These are phyloP conservation scores for Herpetomonas tarakana DNA, from an alignment of 208 protist species.

Conservation along the genomic window DNA sequence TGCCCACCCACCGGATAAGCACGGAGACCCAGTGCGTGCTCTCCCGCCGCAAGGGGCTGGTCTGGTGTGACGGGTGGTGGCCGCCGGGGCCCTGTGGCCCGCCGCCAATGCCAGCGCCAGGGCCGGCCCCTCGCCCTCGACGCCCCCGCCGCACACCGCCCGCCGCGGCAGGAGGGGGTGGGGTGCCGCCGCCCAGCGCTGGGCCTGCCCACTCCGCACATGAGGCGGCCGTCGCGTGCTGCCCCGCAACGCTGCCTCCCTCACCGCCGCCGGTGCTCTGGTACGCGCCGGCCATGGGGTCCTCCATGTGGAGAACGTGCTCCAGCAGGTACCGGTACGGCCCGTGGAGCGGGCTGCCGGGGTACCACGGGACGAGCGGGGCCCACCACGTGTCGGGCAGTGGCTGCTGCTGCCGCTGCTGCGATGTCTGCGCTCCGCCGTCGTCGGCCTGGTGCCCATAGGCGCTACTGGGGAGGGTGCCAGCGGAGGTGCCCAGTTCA, in stretches of 20 bases:
- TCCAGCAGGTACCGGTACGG: not conserved
- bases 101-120: not conserved
- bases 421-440: no score
- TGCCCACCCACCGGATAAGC: constrained; percentile 44
- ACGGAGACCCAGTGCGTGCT: constrained; percentile 64
- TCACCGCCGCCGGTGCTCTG: no score
- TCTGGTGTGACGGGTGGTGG: not conserved
- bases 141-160: not conserved
- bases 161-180: no score
- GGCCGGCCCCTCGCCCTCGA: not conserved
- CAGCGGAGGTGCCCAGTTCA: constrained; percentile 15
- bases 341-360: not conserved
- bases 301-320: not conserved
- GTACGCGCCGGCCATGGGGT: not conserved
- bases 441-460: not conserved
- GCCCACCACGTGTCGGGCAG: not conserved
- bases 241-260: not conserved
- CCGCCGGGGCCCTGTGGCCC: no score
- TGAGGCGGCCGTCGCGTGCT: not conserved
- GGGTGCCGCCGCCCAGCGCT: no score
- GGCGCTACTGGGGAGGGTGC: not conserved
- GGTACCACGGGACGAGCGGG: not conserved
- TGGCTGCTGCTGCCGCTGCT: no score
- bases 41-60: constrained; percentile 18
- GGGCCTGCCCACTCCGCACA: not conserved